Evolutionary conservation across 441 rosid species (phyloP).

Genomic region (Gossypium trilobum): DNA sequence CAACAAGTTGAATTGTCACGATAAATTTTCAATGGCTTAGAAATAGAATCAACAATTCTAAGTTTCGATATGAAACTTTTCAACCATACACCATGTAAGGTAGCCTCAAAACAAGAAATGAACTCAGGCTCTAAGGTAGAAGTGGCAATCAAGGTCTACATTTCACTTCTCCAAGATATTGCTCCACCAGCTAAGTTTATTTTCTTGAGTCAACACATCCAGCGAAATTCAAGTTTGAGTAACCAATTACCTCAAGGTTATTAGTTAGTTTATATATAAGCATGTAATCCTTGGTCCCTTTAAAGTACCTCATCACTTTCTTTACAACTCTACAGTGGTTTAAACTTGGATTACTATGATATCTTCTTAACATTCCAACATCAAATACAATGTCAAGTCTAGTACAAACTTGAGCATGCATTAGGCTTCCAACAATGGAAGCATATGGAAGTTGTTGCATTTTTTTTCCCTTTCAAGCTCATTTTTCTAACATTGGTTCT

Average conservation of each 20-base stretch:
- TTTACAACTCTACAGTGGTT: no score
- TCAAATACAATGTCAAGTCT: not conserved
- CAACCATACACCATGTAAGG: no score
- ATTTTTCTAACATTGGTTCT: not conserved
- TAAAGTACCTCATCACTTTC: not conserved
- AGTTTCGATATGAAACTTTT: not conserved
- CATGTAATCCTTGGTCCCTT: not conserved
- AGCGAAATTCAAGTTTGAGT: not conserved
- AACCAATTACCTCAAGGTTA: not conserved
- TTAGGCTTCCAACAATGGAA: not conserved
- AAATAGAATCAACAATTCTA: not conserved
- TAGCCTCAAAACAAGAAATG: not conserved
- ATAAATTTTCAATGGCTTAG: not conserved
- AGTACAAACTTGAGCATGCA: not conserved
- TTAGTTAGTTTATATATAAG: not conserved
- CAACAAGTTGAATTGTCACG: not conserved
- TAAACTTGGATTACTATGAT: not conserved
- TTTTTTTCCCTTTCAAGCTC: not conserved
- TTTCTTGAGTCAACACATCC: not conserved
- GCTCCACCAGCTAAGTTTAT: not conserved
- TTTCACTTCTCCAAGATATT: not conserved
- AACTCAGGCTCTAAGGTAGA: not conserved
- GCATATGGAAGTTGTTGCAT: not conserved
- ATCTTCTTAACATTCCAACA: not conserved
- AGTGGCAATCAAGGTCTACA: not conserved